Conservation (phyloP, 1,139 yeast genomes). For the Pichia kudriavzevii region DNA sequence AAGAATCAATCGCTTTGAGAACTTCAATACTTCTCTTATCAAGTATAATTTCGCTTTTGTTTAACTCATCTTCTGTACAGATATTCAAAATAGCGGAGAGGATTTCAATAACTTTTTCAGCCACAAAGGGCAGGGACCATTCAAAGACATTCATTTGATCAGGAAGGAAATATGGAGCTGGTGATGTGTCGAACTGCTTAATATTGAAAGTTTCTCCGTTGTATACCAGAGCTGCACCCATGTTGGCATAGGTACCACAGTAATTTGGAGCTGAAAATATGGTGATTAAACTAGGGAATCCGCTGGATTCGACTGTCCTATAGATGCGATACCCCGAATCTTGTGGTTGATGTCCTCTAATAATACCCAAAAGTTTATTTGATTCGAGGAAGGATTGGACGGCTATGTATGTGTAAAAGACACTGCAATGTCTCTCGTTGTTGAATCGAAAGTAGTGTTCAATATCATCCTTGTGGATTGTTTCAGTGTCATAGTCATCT, state of each 20-base stretch:
- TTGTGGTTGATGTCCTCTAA: slow-evolving; percentile 92
- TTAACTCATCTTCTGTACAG: slow-evolving; percentile 90
- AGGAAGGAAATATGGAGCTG: slow-evolving; percentile 89
- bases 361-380: slow-evolving; percentile 69
- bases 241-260: slow-evolving; percentile 84
- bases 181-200: slow-evolving; percentile 83
- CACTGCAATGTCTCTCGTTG: slow-evolving; percentile 89
- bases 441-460: slow-evolving; percentile 64
- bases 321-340: slow-evolving; percentile 89
- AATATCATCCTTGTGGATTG: slow-evolving; percentile 39
- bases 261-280: slow-evolving; percentile 96
- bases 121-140: slow-evolving; percentile 97
- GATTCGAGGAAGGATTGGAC: slow-evolving; percentile 67
- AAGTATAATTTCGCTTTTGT: slow-evolving; percentile 2
- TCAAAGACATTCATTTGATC: slow-evolving; percentile 97
- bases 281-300: slow-evolving; percentile 86
- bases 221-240: slow-evolving; percentile 85
- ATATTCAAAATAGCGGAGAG: slow-evolving; percentile 82
- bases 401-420: slow-evolving; percentile 91
- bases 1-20: no score
- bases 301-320: slow-evolving; percentile 73
- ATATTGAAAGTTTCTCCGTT: slow-evolving; percentile 91
- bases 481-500: slow-evolving; percentile 46
- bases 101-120: slow-evolving; percentile 94
- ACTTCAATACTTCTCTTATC: slow-evolving; percentile 5